These are phyloP conservation scores for Acanthamoeba royreba DNA, from an alignment of 208 protist genomes.

Conservation along the genomic window DNA sequence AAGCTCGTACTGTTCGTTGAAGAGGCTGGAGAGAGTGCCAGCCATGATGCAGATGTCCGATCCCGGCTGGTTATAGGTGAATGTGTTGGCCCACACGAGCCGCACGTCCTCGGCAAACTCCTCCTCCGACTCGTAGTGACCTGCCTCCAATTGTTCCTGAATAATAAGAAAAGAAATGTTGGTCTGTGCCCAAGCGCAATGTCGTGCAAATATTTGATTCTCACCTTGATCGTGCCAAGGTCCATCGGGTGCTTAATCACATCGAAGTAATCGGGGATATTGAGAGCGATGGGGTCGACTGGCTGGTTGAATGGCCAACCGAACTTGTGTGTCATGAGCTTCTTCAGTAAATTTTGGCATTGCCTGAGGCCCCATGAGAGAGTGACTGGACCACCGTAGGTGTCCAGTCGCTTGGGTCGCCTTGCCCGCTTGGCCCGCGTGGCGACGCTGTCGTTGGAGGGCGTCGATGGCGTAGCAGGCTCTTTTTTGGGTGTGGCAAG, in stretches of 20 bases:
- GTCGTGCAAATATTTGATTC: too few species aligned
- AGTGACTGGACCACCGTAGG: not conserved
- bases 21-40: not conserved
- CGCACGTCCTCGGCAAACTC: not conserved
- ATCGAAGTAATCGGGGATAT: conserved; percentile 77
- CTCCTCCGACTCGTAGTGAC: not conserved
- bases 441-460: not conserved
- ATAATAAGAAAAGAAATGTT: not conserved
- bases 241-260: conserved; percentile 82
- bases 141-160: not conserved
- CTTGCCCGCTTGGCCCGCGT: not conserved
- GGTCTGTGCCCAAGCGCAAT: too few species aligned
- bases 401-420: not conserved
- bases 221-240: conserved; percentile 67
- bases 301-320: conserved; percentile 70
- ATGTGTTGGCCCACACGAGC: not conserved
- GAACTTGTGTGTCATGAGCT: not conserved
- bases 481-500: not conserved
- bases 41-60: not conserved
- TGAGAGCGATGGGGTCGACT: conserved; percentile 72
- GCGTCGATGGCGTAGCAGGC: not conserved
- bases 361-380: not conserved
- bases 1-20: not conserved
- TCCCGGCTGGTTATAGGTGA: not conserved
- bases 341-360: not conserved